These are phyloP conservation scores for Thelephora terrestris DNA, from an alignment of 1,284 basidiomycete genomes.

Conservation along the genomic window DNA sequence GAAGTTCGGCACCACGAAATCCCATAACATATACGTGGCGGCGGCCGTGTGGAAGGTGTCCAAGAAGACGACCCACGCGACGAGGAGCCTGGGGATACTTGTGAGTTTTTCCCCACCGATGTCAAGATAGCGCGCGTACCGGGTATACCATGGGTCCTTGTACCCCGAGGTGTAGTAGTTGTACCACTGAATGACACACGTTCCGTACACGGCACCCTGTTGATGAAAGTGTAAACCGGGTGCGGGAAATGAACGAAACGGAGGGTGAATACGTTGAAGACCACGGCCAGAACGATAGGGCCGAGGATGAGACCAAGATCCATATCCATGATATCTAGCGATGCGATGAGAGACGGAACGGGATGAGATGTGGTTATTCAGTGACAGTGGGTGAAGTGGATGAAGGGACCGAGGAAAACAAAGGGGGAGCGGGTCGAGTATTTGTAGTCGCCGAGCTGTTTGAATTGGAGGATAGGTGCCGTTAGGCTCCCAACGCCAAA, in stretches of 20 bases:
- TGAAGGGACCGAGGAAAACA: too few relatives aligned
- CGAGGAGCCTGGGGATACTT: constrained; percentile 15
- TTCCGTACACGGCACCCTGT: constrained; percentile 6
- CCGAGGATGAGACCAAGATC: constrained; percentile 6
- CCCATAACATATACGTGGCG: constrained; percentile 24
- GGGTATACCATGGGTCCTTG: constrained; percentile 2
- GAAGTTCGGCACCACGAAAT: constrained; percentile 23
- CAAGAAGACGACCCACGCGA: constrained; percentile 23
- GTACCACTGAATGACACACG: constrained; percentile 8
- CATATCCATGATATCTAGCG: background rate
- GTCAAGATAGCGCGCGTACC: constrained; percentile 1
- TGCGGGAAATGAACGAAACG: background rate
- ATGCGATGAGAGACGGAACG: too few relatives aligned
- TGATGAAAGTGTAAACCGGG: too few relatives aligned
- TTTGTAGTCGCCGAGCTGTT: too few relatives aligned
- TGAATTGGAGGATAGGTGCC: too few relatives aligned
- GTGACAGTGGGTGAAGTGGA: too few relatives aligned
- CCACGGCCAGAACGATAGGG: constrained; percentile 7
- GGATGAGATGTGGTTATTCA: too few relatives aligned
- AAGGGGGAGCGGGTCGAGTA: too few relatives aligned
- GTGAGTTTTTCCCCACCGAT: background rate
- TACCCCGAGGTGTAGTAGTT: constrained; percentile 6
- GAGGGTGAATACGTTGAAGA: constrained; percentile 8
- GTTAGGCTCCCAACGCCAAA: too few relatives aligned
- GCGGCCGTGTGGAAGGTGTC: constrained; percentile 24